These are phyloP conservation scores for Thelonectria discophora DNA, from an alignment of 2,329 filamentous ascomycete genomes.

Conservation along the genomic window DNA sequence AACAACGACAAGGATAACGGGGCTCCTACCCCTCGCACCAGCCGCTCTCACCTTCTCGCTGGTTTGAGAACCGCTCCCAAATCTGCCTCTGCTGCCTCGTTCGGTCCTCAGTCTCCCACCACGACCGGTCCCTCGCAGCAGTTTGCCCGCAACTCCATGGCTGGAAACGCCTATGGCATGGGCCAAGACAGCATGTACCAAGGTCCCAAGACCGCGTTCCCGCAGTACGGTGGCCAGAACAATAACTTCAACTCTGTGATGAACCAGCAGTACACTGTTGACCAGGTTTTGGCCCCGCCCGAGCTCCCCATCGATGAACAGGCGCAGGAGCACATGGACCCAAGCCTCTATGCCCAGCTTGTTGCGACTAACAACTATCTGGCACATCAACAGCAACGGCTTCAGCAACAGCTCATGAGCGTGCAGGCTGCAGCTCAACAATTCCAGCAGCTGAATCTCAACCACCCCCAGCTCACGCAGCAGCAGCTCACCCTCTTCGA, in stretches of 20 bases:
- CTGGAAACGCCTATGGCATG: constrained; percentile 55
- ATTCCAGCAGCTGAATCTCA: constrained; percentile 79
- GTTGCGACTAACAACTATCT: constrained; percentile 92
- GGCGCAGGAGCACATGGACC: constrained; percentile 80
- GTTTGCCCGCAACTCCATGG: constrained; percentile 55
- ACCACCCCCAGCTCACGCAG: constrained; percentile 58
- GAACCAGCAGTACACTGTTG: constrained; percentile 73
- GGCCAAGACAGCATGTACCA: constrained; percentile 56
- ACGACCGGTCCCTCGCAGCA: constrained; percentile 52
- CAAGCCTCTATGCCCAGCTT: constrained; percentile 85
- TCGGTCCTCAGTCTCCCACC: constrained; percentile 72
- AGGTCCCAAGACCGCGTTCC: constrained; percentile 67
- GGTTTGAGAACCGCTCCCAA: constrained; percentile 94
- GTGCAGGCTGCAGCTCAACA: constrained; percentile 86
- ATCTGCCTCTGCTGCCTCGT: constrained; percentile 76
- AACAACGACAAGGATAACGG: constrained; percentile 72
- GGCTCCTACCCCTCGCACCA: constrained; percentile 86
- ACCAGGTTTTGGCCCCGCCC: constrained; percentile 88
- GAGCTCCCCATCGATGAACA: constrained; percentile 78
- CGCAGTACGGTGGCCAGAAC: constrained; percentile 54
- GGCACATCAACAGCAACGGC: constrained; percentile 91
- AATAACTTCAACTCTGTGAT: constrained; percentile 46
- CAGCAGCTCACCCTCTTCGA: constrained; percentile 58
- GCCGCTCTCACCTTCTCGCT: constrained; percentile 91
- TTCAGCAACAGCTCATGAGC: constrained; percentile 90